Base-by-base conservation (phyloP, 805 yeast species). In the Lipomyces yamadae region DNA sequence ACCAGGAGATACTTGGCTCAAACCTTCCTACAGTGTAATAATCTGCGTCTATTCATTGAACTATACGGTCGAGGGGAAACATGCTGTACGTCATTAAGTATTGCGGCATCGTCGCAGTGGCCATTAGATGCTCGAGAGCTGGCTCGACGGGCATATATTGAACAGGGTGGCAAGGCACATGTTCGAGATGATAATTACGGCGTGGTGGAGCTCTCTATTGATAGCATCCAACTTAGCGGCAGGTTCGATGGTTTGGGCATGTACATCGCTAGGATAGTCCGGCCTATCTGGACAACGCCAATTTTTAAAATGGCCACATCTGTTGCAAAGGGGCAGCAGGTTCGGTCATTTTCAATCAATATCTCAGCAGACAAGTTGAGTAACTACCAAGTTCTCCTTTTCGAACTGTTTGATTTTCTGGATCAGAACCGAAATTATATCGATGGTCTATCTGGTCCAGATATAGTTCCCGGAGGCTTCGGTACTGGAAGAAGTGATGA, bases 61-160 rank as follows among this genome's bases (percentile, higher is more conserved):
- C 88, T 90, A 63, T 92, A 92, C 76, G 98, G 98, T 4, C 84
- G 88, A 61, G 87, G 90, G 61, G 99, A 96, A 76, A 88, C 96
- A 2, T 94, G 98, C 74, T 88, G 97, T 0, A 88, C 95, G 1
- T 90, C 97, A 10, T 81, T 95, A 60, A 89, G 90, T 70, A 86
- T 92, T 61, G 90, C 97, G 1, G 90, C 79, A 68, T 79, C 94
- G 0, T 56, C 71, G 3, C 59, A 68, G 24, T 57, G 69, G 3
- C 72, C 72, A 30, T 90, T 81, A 67, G 74, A 79, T 15, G 75
- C 64, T 33, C 67, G 74, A 18, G 80, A 77, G 32, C 61, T 72
- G 18, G 80, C 80, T 4, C 68, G 78, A 10, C 72, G 68, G 60
- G 74, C 74, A 32, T 78, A 70, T 64, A 72, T 78, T 58, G 80